Evolutionary conservation across 805 yeast species (phyloP).

Genomic region (Clavispora fructus): DNA sequence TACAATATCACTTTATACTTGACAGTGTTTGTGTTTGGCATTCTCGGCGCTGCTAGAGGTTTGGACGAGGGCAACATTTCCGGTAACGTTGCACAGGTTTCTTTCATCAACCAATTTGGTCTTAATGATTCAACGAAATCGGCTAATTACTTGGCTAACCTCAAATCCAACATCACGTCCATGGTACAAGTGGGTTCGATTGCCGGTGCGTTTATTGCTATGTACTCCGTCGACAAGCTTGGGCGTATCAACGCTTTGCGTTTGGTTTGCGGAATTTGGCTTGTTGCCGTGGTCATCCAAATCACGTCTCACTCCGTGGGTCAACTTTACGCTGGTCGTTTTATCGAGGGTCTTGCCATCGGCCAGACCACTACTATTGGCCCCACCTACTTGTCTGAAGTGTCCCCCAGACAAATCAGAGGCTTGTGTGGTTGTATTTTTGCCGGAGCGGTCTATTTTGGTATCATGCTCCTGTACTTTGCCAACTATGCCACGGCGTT

Average conservation of each 20-base stretch:
- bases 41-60: constrained; percentile 54
- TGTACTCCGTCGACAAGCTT: constrained; percentile 43
- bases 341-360: constrained; percentile 50
- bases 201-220: constrained; percentile 49
- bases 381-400: constrained; percentile 48
- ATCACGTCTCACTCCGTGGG: constrained; percentile 41
- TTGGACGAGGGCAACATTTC: constrained; percentile 51
- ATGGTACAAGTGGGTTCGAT: constrained; percentile 57
- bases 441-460: constrained; percentile 55
- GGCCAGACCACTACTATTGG: constrained; percentile 55
- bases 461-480: constrained; percentile 46
- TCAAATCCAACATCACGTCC: constrained; percentile 49
- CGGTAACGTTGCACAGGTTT: constrained; percentile 39
- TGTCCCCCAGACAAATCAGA: constrained; percentile 50
- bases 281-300: constrained; percentile 44
- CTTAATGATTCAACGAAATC: constrained; percentile 36
- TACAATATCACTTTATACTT: constrained; percentile 43
- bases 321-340: constrained; percentile 51
- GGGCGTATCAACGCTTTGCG: constrained; percentile 51
- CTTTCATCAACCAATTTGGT: constrained; percentile 41
- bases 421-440: constrained; percentile 50
- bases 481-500: constrained; percentile 47
- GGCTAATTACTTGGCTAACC: constrained; percentile 33
- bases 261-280: constrained; percentile 31
- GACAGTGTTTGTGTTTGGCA: constrained; percentile 46